These are phyloP conservation scores for Sodiomyces alkalinus DNA, from an alignment of 2,329 filamentous ascomycete species.

Conservation along the genomic window DNA sequence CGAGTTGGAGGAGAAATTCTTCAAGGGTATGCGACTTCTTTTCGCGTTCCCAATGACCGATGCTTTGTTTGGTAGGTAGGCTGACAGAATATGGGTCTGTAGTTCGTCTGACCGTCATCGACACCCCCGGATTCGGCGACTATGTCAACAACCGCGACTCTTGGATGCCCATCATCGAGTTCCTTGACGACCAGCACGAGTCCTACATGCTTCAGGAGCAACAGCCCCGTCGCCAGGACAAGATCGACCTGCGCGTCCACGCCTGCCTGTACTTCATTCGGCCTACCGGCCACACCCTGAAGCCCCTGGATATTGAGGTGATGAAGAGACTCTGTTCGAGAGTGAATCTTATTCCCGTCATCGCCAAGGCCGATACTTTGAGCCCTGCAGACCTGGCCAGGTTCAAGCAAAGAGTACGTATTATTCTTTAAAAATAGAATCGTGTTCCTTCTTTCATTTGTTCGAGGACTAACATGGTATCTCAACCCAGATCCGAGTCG, in stretches of 20 bases:
- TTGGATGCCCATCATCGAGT: constrained; percentile 99
- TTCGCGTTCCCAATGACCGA: neutral
- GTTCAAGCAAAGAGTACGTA: constrained; percentile 79
- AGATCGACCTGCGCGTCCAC: constrained; percentile 98
- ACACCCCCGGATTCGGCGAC: constrained; percentile 97
- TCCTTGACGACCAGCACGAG: constrained; percentile 99
- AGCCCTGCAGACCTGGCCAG: constrained; percentile 81
- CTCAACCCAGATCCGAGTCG: constrained; percentile 65
- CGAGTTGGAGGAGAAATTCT: constrained; percentile 99
- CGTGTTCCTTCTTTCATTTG: too few species aligned
- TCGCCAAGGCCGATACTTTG: constrained; percentile 96
- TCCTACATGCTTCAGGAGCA: constrained; percentile 99
- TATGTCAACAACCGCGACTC: constrained; percentile 99
- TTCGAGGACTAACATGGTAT: constrained; percentile 1
- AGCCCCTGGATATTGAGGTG: constrained; percentile 97
- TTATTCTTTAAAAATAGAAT: too few species aligned
- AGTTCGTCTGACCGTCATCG: constrained; percentile 98
- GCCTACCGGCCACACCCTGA: constrained; percentile 93
- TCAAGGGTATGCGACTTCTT: constrained; percentile 97
- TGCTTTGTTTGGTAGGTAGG: too few species aligned
- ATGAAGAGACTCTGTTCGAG: constrained; percentile 98
- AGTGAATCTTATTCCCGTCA: constrained; percentile 95
- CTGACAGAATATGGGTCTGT: too few species aligned
- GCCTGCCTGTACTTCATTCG: constrained; percentile 98
- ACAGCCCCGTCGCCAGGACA: constrained; percentile 92